Evolutionary conservation across 2,329 filamentous ascomycete species (phyloP), one percentile per base, ranked within the genome.

Genomic region (Dactylellina cionopaga): DNA sequence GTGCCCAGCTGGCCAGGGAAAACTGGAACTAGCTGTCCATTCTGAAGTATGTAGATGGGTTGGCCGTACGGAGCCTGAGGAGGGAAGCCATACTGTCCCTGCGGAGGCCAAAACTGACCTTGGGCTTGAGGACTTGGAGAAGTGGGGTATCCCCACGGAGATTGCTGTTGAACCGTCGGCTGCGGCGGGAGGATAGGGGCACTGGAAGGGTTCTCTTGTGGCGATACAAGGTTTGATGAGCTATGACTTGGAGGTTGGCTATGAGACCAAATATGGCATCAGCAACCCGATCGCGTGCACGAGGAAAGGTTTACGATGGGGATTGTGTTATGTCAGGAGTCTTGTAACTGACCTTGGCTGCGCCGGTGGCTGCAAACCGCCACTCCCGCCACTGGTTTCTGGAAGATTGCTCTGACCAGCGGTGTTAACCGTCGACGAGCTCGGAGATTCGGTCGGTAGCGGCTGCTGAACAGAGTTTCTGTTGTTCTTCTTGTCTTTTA

Each of bases 401-500:
- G 19, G 58, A 41, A 58, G 24, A 19, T 62, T 62, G 25, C 65
- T 65, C 39, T 56, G 49, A 29, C 51, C 46, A 35, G 65, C 44
- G 29, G 49, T 37, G 41, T 44, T 63, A 5, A 29, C 25, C 31
- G 47, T 17, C 17, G 64, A 49, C 31, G 44, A 13, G 33, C 6
- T 25, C 7, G 55, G 15, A 37, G 41, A 17, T 7, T 15, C 13
- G 10, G 44, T 22, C 13, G 58, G 22, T n/a, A 41, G 47, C 19
- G 43, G 15, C 17, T 63, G 55, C n/a, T 49, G 41, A 43, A 71
- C 44, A 7, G 66, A 71, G 51, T 71, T 49, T 47, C 66, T 71
- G 25, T 71, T 63, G 58, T 71, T 71, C 58, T 59, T 71, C 58
- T 56, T 37, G 52, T 49, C 66, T 22, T 71, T 71, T 41, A 51